phyloP scores from a whole-genome alignment of 495 filamentous ascomycete species.

The Penicillium salamii region DNA sequence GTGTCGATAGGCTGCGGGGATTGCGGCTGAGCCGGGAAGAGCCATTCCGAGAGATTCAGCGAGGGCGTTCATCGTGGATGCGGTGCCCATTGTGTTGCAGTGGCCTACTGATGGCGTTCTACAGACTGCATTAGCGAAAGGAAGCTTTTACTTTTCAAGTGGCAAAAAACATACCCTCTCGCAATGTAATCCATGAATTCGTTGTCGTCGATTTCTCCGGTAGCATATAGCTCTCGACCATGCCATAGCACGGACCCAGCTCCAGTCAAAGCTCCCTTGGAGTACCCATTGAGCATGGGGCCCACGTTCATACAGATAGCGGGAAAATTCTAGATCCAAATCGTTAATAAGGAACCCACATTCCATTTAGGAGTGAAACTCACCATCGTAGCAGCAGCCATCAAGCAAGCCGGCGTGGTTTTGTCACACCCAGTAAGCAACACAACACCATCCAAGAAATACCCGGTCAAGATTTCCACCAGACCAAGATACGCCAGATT shows the following conservation, averaged over 20 bases:
- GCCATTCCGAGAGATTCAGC: constrained; percentile 57
- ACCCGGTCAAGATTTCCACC: constrained; percentile 51
- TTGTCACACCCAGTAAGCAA: constrained; percentile 58
- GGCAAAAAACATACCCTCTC: constrained; percentile 38
- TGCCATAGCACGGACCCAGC: constrained; percentile 51
- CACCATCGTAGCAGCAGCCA: constrained; percentile 56
- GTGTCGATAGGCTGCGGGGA: constrained; percentile 52
- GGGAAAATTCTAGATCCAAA: constrained; percentile 55
- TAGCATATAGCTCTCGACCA: constrained; percentile 49
- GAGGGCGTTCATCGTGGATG: constrained; percentile 57
- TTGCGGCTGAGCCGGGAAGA: constrained; percentile 52
- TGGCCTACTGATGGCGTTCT: constrained; percentile 52
- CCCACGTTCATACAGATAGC: constrained; percentile 55
- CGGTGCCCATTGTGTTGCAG: constrained; percentile 58
- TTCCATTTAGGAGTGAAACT: constrained; percentile 12
- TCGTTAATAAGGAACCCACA: too few species aligned
- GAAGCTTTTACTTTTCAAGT: too few species aligned
- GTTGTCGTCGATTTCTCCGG: constrained; percentile 48
- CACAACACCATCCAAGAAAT: constrained; percentile 54
- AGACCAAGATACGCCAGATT: constrained; percentile 52
- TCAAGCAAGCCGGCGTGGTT: constrained; percentile 53
- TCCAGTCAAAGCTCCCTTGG: constrained; percentile 41
- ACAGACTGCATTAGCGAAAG: constrained; percentile 4
- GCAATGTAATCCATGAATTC: constrained; percentile 50
- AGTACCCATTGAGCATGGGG: constrained; percentile 54